A percentile compares a stretch with the other conserved stretches of the same genome.
Evolutionary conservation across 2,329 filamentous ascomycete genomes (phyloP).

Genomic region (Dothistroma septosporum): DNA sequence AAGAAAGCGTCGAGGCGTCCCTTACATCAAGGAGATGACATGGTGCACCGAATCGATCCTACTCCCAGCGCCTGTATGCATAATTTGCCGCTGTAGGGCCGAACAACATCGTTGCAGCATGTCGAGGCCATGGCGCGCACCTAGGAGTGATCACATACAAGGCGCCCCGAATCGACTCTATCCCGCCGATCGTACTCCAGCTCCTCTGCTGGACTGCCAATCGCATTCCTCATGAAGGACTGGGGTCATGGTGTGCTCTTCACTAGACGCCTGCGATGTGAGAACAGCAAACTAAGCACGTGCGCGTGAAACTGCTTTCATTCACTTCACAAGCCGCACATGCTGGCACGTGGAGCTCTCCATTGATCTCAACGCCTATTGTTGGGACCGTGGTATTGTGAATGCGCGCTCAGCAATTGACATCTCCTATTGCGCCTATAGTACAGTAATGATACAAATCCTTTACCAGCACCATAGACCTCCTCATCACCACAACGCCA

Average conservation of each 20-base stretch:
- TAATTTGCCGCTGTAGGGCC: not conserved
- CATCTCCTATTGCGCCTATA: not conserved
- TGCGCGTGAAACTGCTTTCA: not conserved
- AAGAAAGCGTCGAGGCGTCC: too few species aligned
- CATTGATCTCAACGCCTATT: not conserved
- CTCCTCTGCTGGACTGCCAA: not conserved
- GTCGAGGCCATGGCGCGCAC: not conserved
- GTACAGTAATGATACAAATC: not conserved
- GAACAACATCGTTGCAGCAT: not conserved
- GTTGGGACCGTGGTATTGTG: not conserved
- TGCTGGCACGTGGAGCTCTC: not conserved
- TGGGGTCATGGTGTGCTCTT: not conserved
- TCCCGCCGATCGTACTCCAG: not conserved
- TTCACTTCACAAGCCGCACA: not conserved
- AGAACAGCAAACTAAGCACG: not conserved
- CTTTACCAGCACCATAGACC: not conserved
- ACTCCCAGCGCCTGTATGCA: not conserved
- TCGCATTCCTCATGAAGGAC: not conserved
- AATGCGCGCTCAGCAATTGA: not conserved
- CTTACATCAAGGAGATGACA: not conserved
- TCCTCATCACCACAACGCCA: not conserved
- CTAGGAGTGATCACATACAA: not conserved
- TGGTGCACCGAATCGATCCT: not conserved
- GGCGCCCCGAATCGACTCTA: not conserved
- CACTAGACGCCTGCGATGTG: not conserved